A percentile compares a stretch with the other conserved stretches of the same genome.
Conservation (phyloP, 2,329 filamentous ascomycete genomes). For the Diaporthe amygdali region DNA sequence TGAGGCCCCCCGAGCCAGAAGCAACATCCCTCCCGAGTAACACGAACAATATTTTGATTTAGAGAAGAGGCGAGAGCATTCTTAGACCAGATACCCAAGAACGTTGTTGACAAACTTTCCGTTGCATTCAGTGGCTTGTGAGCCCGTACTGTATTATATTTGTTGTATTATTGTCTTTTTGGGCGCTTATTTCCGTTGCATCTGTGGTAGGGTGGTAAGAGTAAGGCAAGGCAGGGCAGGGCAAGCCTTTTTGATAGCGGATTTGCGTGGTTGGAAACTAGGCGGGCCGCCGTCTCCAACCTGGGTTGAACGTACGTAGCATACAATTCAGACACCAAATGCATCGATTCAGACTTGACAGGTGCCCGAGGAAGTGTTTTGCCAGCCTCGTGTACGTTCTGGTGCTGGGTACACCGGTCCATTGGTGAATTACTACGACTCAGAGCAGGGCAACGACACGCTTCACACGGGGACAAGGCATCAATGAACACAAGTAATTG, state of each 20-base stretch:
- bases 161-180: not conserved
- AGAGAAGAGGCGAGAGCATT: not conserved
- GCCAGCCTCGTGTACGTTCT: not conserved
- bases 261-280: not conserved
- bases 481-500: not conserved
- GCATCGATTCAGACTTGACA: not conserved
- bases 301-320: not conserved
- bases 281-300: not conserved
- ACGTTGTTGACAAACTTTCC: not conserved
- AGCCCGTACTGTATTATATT: not conserved
- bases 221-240: not conserved
- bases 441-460: not conserved
- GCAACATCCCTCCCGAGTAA: not conserved
- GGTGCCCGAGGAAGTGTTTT: not conserved
- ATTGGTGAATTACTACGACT: too few species aligned
- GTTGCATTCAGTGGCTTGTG: not conserved
- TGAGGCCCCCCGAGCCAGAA: constrained; percentile 26
- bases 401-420: not conserved
- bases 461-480: too few species aligned
- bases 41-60: not conserved
- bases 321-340: not conserved
- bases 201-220: not conserved
- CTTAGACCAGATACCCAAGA: constrained; percentile 8
- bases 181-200: not conserved
- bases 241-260: not conserved